Evolutionary conservation across 331 rosid genomes (phyloP), one percentile per base, ranked within the genome.

Genomic region (Quercus phellos): DNA sequence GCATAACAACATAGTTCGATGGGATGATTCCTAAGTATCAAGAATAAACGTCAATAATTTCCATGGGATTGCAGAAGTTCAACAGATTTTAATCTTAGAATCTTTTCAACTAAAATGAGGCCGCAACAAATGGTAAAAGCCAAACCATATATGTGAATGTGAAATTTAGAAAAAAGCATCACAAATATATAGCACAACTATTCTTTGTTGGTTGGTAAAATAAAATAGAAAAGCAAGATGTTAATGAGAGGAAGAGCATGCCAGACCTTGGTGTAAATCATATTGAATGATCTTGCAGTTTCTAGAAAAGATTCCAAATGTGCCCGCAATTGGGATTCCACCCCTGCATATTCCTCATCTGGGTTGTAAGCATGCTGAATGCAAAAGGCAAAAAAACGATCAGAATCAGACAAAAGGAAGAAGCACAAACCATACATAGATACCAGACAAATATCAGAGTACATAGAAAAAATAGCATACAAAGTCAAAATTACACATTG

Each of bases 251-350:
- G 4, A 74, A 78, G 9, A 32, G 42, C 16, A 69, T 46, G 2
- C 58, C 86, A 66, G 27, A 92, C 99, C 99, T 92, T 92, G 42
- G 97, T 90, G 86, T 92, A 94, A 74, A 94, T 94, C 75, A 80
- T 82, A 86, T 94, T 94, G 87, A 91, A 94, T 64, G 94, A 80
- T 85, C 97, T 89, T 32, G 99, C 98, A 59, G 99, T 94, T 87
- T 94, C 97, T 51, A 94, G 91, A 80, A 94, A 94, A 74, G 98
- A 94, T 80, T 89, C 97, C 88, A 94, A 86, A 80, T 90, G 92
- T 13, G 85, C 84, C 42, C 99, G 90, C 86, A 94, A 84, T 75
- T 91, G 90, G 85, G 97, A 79, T 78, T 94, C 99, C 79, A 90
- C 96, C 81, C 88, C 93, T 11, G 87, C 81, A 68, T 92, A 91